Percentiles rank a stretch among this genome's conserved stretches.
Conservation (phyloP, 768 basidiomycete species). For the Stropharia rugosoannulata region DNA sequence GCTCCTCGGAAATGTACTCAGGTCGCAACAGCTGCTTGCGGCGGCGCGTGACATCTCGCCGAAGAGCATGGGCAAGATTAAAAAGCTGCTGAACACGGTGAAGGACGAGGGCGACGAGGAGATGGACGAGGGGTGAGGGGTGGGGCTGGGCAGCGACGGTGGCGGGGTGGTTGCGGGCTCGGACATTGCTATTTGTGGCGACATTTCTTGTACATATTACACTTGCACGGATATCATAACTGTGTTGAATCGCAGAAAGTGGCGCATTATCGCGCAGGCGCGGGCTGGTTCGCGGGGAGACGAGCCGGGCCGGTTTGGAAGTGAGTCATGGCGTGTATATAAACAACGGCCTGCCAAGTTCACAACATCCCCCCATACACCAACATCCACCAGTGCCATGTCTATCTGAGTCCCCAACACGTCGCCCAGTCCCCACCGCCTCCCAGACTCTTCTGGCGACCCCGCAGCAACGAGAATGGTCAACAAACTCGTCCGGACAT, state of each 20-base stretch:
- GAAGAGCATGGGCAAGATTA: conserved; percentile 82
- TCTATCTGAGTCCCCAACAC: conserved; percentile 32
- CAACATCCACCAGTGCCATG: conserved; percentile 34
- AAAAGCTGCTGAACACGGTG: conserved; percentile 70
- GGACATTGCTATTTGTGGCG: conserved; percentile 28
- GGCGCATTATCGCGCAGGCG: conserved; percentile 21
- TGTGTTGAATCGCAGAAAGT: conserved; percentile 16
- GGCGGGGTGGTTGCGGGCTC: conserved; percentile 4
- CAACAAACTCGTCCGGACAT: conserved; percentile 77
- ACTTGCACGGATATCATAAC: conserved; percentile 7
- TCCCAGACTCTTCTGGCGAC: conserved; percentile 38
- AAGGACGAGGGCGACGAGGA: conserved; percentile 64
- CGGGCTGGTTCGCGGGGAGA: conserved; percentile 9
- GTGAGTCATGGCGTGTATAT: conserved; percentile 23
- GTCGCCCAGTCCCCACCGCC: conserved; percentile 21
- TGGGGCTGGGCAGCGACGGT: background rate
- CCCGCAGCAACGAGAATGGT: conserved; percentile 59
- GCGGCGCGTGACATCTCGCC: conserved; percentile 93
- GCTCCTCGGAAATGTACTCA: conserved; percentile 71
- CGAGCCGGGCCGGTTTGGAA: conserved; percentile 18
- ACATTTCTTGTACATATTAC: conserved; percentile 31
- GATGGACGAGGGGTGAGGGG: conserved; percentile 74
- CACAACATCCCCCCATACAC: conserved; percentile 17
- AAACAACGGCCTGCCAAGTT: conserved; percentile 17
- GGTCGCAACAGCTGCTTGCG: conserved; percentile 84